Evolutionary conservation across 2,329 filamentous ascomycete genomes (phyloP), one percentile per base, ranked within the genome.

Genomic region (Phaeosphaeriaceae sp.): DNA sequence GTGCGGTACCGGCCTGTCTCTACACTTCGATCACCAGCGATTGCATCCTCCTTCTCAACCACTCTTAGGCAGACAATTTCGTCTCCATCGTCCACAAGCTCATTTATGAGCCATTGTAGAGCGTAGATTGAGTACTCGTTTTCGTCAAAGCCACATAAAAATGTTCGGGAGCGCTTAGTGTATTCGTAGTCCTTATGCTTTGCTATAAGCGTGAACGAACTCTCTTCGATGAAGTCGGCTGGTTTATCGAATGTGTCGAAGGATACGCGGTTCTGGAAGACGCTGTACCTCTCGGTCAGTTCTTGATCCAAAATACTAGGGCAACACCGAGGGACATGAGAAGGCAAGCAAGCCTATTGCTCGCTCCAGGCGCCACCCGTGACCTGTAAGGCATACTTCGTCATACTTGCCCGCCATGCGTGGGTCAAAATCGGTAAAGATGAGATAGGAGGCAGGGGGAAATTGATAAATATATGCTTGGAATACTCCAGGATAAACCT

Each of bases 51-150:
- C 68, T 90, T 92, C 67, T 96, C 92, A 35, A 96, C 83, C 2
- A 96, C 92, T 43, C 90, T 83, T 40, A 97, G 83, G 73, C 92
- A 97, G 7, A 97, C 89, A 48, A 97, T 87, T 74, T 96, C 91
- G 68, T 97, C 92, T 15, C 92, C 92, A 66, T 96, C 92, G 64
- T 96, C 92, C 33, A 96, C 90, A 47, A 96, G 81, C 74, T 96
- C 91, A 64, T 95, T 90, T 32, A 97, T 84, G 42, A 96, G 81
- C 92, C 92, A 97, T 73, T 95, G 90, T 15, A 97, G 79, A 13
- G 92, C 92, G 74, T 93, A 94, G 55, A 96, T 90, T 6, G 91
- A 96, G 73, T 96, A 96, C 50, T 90, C 84, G 63, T 96, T 92
- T 65, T 93, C 89, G 73, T 96, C 92, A 15, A 92, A 89, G 16